Evolutionary conservation across 768 basidiomycete species (phyloP), one percentile per base, ranked within the genome.

Genomic region (Cubamyces sp.): DNA sequence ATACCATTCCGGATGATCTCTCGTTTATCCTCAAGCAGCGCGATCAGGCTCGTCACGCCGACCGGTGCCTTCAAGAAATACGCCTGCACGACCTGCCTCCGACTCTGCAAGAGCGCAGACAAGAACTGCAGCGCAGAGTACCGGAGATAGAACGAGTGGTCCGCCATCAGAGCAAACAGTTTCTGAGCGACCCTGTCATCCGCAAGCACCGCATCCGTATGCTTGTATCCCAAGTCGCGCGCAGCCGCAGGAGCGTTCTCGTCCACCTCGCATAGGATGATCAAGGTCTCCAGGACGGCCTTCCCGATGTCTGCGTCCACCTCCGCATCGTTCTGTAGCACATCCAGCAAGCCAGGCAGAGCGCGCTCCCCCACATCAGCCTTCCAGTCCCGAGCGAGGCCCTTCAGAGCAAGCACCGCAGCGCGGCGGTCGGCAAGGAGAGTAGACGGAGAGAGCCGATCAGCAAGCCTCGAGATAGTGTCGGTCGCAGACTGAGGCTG

Each of bases 241-340:
- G 77, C 67, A 12, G 63, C 60, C 7, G 65, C 56, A n/a, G 73
- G 70, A 1, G 72, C 71, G 26, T 67, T 67, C 55, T 90, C 88
- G 68, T 87, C 90, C 5, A 84, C 81, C 71, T 98, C 94, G 74
- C 94, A 97, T 28, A 99, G 81, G 62, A 87, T 75, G 70, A 86
- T 84, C 56, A 98, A 78, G 1, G 94, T 97, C 78, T 99, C 97
- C 68, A 99, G 77, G 4, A 89, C 88, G 21, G 95, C 96, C 71
- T 93, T 97, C 1, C 90, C 96, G 62, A 91, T 92, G 69, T 98
- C 97, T 5, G 87, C 80, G 74, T 99, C 97, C 54, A 94, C 84
- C 66, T 92, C 88, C 0, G 94, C 91, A 71, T 98, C 96, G 62
- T 91, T 91, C 69, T 88, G 83, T 34, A 98, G 78, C 34, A 93